Percentiles rank a stretch among this genome's conserved stretches.
Evolutionary conservation across 495 filamentous ascomycete genomes (phyloP).

Genomic region (Penicillium ochrochloron): DNA sequence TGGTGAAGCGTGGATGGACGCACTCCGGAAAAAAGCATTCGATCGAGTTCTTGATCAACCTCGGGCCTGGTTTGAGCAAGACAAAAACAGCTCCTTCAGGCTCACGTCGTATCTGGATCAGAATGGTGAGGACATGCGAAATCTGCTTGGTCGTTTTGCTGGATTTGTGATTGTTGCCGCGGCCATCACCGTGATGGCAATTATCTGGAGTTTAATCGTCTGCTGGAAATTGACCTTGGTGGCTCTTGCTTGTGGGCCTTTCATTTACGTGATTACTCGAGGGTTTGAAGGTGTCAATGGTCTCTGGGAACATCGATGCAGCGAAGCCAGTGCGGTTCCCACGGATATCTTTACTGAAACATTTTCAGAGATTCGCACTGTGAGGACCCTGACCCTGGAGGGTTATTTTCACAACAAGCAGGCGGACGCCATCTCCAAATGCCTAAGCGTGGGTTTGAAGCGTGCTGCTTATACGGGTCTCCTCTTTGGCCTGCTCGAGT

Average conservation of each 20-base stretch:
- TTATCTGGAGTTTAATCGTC: conserved; percentile 74
- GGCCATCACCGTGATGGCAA: conserved; percentile 65
- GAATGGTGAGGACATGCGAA: conserved; percentile 86
- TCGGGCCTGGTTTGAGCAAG: conserved; percentile 78
- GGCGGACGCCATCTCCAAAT: conserved; percentile 44
- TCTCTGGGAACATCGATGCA: conserved; percentile 72
- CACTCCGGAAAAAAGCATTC: conserved; percentile 69
- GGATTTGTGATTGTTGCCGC: conserved; percentile 67
- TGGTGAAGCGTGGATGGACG: conserved; percentile 80
- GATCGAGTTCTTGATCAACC: conserved; percentile 77
- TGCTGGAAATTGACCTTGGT: conserved; percentile 87
- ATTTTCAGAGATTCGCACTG: conserved; percentile 80
- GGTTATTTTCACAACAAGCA: conserved; percentile 73
- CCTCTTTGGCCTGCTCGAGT: conserved; percentile 77
- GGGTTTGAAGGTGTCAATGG: conserved; percentile 64
- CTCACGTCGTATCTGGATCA: conserved; percentile 76
- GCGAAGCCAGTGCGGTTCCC: conserved; percentile 58
- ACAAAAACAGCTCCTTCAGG: conserved; percentile 63
- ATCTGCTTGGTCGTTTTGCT: conserved; percentile 77
- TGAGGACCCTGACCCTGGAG: conserved; percentile 79
- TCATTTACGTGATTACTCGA: conserved; percentile 67
- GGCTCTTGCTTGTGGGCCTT: conserved; percentile 67
- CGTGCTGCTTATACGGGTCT: conserved; percentile 65
- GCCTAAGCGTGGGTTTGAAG: conserved; percentile 37
- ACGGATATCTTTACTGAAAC: conserved; percentile 74